Evolutionary conservation across 164 flowering plant species (phyloP).

Genomic region (Magnolia sinica): DNA sequence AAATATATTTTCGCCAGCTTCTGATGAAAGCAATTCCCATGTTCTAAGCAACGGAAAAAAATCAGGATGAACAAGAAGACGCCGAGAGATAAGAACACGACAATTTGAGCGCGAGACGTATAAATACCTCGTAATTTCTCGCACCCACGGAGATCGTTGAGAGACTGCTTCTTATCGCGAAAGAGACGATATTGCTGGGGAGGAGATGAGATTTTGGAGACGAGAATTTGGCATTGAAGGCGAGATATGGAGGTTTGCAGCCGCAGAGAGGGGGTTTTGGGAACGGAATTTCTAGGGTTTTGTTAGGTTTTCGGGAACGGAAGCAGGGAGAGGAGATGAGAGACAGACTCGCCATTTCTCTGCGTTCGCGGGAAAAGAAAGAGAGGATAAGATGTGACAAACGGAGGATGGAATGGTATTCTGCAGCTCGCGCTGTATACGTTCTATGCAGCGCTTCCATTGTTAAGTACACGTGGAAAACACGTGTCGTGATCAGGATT

Average conservation of each 20-base stretch:
- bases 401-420: not conserved
- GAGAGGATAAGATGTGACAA: not conserved
- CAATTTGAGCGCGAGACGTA: not conserved
- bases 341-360: constrained; percentile 4
- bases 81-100: not conserved
- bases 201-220: constrained; percentile 8
- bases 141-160: constrained; percentile 34
- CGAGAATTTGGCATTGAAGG: not conserved
- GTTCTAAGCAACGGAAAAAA: not conserved
- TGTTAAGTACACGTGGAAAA: not conserved
- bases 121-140: constrained; percentile 49
- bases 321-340: constrained; percentile 9
- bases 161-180: constrained; percentile 3
- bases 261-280: not conserved
- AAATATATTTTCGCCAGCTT: not conserved
- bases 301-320: constrained; percentile 18
- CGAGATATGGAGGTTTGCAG: constrained; percentile 7
- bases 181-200: not conserved
- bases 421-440: no score
- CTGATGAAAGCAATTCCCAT: not conserved
- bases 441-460: no score
- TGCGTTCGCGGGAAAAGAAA: not conserved
- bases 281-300: constrained; percentile 9
- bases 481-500: not conserved
- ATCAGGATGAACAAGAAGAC: not conserved